phyloP scores from a whole-genome alignment of 108 stramenopile species.

The Fistulifera pelliculosa region DNA sequence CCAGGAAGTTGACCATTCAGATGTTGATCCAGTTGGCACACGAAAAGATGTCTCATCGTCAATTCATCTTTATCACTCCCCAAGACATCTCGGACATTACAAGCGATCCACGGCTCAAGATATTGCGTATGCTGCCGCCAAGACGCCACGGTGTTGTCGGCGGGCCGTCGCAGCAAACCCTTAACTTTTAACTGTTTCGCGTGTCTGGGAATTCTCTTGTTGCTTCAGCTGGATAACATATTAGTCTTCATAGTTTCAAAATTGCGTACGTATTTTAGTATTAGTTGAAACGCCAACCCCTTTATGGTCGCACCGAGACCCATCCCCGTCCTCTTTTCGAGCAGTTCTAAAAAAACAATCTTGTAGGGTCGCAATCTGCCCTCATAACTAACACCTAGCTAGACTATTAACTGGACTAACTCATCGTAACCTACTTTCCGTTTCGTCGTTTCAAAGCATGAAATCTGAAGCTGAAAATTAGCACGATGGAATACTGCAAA shows the following conservation, averaged over 20 bases:
- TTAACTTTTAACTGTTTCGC: slow-evolving; percentile 25
- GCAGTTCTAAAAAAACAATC: no score
- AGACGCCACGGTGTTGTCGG: slow-evolving; percentile 20
- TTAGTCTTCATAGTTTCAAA: background rate
- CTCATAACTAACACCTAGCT: no score
- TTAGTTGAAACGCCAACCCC: no score
- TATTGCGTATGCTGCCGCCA: slow-evolving; percentile 32
- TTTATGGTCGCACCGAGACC: no score
- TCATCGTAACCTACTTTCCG: no score
- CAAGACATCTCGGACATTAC: slow-evolving; percentile 70
- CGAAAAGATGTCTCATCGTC: slow-evolving; percentile 67
- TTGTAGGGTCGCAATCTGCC: no score
- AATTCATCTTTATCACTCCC: slow-evolving; percentile 93
- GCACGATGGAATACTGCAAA: no score
- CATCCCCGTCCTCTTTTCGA: no score
- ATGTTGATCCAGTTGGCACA: slow-evolving; percentile 50
- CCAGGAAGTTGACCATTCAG: slow-evolving; percentile 79
- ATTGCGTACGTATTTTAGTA: no score
- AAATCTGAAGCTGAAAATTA: no score
- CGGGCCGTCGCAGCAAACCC: slow-evolving; percentile 59
- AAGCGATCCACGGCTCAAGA: slow-evolving; percentile 47
- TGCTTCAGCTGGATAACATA: slow-evolving; percentile 17
- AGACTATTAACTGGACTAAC: no score
- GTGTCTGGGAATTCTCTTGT: background rate
- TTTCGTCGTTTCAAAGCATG: no score